Evolutionary conservation across 306 rosid species (phyloP).

Genomic region (Coriaria nepalensis): DNA sequence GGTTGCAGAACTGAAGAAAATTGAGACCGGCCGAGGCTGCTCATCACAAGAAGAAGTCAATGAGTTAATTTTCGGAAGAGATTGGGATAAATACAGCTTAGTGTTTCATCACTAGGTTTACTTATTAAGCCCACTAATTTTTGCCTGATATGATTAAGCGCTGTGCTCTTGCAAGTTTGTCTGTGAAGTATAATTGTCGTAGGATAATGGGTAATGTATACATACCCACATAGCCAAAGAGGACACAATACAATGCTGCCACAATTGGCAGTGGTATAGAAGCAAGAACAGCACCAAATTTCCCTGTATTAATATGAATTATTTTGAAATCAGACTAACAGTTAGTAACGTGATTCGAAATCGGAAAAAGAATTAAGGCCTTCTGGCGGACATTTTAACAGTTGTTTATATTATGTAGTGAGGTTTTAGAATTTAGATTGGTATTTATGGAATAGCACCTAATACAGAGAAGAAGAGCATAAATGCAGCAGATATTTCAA

Average conservation of each 20-base stretch:
- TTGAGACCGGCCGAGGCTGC: conserved; percentile 72
- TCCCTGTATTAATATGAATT: conserved; percentile 31
- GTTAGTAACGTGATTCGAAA: conserved; percentile 7
- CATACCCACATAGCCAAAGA: conserved; percentile 76
- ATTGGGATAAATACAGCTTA: too few species aligned
- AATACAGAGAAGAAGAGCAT: conserved; percentile 82
- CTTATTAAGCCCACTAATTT: too few species aligned
- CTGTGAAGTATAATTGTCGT: not conserved
- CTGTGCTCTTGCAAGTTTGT: too few species aligned
- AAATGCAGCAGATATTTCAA: conserved; percentile 65
- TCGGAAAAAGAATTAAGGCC: not conserved
- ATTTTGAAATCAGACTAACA: too few species aligned
- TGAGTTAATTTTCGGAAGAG: too few species aligned
- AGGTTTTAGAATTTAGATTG: not conserved
- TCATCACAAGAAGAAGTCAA: not conserved
- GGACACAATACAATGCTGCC: conserved; percentile 77
- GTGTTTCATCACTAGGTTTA: too few species aligned
- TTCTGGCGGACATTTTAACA: too few species aligned
- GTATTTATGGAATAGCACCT: conserved; percentile 27
- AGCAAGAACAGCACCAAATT: conserved; percentile 87
- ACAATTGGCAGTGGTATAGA: conserved; percentile 70
- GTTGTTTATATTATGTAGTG: not conserved
- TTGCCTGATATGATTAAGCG: too few species aligned
- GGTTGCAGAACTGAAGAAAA: conserved; percentile 72
- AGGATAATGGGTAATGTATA: conserved; percentile 1